Base-by-base conservation (phyloP, 805 yeast species). In the Zygoascus flipseniorum region DNA sequence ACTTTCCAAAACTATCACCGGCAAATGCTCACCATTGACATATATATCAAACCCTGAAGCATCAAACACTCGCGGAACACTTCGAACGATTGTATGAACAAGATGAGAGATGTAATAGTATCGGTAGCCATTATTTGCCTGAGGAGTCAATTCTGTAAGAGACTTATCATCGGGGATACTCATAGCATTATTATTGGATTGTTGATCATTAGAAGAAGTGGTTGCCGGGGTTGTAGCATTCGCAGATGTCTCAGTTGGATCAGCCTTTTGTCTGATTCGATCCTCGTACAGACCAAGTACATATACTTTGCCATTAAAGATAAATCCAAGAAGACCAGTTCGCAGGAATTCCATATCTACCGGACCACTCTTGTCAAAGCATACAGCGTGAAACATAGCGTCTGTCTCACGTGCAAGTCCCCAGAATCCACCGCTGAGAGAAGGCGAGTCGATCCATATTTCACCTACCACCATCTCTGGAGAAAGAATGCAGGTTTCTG, bases 381-480 rank as follows among this genome's bases (percentile, higher is more conserved):
- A 86, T 57, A 81, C 79, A 0, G 96, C 96, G 62, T 85, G 93
- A 69, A 89, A 89, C 1, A 88, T 84, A 56, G 75, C 77, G 54
- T 80, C 82, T 0, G 95, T 85, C 45, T 86, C 88, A 50, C 71
- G 80, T 26, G 70, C 82, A 18, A 79, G 67, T 1, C 82, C 90
- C 83, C 89, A 89, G 63, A 86, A 87, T 0, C 96, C 96, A 14
- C 96, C 97, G 1, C 95, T 83, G 6, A 93, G 70, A 56, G 95
- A 86, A 1, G 92, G 92, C 44, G 95, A 85, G 62, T 90, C 97
- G n/a, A 93, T 86, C 98, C 98, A 93, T 35, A 93, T 83, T 67
- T 93, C 99, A 28, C 99, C 99, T 14, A 93, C 87, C 57, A 85
- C 88, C 62, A 86, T 79, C 48, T 78, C 83, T 1, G 82, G 81